Conservation (phyloP, 108 stramenopile species). For the Nannochloropsis gaditana region DNA sequence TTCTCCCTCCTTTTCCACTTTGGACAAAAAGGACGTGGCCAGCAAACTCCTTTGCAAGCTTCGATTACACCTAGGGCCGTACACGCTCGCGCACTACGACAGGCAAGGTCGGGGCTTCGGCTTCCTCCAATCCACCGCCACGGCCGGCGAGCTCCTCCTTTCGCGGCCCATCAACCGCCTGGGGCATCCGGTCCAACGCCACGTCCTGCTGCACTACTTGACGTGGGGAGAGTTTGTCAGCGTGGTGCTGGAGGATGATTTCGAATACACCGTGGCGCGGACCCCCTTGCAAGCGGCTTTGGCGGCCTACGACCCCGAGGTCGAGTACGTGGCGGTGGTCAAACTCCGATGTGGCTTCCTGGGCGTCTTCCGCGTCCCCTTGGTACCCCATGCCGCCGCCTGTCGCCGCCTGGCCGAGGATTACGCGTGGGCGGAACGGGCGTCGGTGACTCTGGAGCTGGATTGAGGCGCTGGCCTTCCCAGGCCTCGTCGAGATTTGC, state of each 20-base stretch:
- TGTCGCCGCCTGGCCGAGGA: conserved; percentile 42
- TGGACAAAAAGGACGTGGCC: conserved; percentile 30
- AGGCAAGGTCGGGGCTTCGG: conserved; percentile 40
- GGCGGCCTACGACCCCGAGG: conserved; percentile 25
- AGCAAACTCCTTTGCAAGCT: conserved; percentile 31
- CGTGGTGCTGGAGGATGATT: conserved; percentile 44
- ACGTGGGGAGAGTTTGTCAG: conserved; percentile 42
- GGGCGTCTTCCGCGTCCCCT: conserved; percentile 38
- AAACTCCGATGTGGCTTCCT: conserved; percentile 44
- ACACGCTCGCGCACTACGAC: conserved; percentile 35
- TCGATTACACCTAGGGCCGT: conserved; percentile 43
- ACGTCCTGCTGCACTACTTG: conserved; percentile 43
- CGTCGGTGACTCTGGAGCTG: conserved; percentile 43
- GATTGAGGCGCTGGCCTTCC: not conserved
- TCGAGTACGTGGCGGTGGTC: conserved; percentile 39
- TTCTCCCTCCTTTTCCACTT: no score
- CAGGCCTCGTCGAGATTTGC: no score
- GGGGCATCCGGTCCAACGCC: conserved; percentile 35
- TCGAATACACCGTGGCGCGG: conserved; percentile 29
- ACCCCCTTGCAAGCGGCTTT: conserved; percentile 37
- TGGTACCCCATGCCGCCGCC: conserved; percentile 36
- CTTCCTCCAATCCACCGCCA: conserved; percentile 44
- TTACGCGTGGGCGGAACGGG: conserved; percentile 39
- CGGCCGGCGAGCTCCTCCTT: conserved; percentile 37
- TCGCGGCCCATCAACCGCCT: conserved; percentile 36